Percentiles rank a stretch among this genome's conserved stretches.
Conservation (phyloP, 164 flowering plant genomes). For the Vitis labrusca region DNA sequence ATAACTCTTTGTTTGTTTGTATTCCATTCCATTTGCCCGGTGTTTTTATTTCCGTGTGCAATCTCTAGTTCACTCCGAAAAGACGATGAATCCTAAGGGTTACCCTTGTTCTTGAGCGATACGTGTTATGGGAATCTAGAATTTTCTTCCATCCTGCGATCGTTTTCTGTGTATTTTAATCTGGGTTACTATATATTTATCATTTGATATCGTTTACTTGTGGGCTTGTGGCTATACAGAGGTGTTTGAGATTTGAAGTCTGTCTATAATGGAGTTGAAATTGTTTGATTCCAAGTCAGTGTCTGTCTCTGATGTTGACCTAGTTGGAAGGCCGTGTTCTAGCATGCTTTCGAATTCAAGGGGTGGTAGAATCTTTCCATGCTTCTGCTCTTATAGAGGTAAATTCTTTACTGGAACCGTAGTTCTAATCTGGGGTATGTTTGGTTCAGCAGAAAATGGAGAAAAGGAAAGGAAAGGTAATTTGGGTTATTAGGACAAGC, state of each 20-base stretch:
- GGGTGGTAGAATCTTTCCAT: slow-evolving; percentile 13
- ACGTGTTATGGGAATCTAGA: slow-evolving; percentile 5
- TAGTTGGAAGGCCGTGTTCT: background rate
- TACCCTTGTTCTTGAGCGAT: slow-evolving; percentile 19
- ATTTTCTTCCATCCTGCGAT: background rate
- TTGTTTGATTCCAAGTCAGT: slow-evolving; percentile 23
- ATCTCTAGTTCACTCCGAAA: slow-evolving; percentile 24
- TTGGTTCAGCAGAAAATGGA: too few species aligned
- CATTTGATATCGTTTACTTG: slow-evolving; percentile 12
- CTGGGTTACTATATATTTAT: background rate
- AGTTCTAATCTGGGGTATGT: background rate
- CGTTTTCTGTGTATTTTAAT: background rate
- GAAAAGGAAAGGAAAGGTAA: too few species aligned
- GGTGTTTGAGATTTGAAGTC: slow-evolving; percentile 10
- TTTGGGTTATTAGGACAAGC: too few species aligned
- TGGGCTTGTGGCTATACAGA: slow-evolving; percentile 8
- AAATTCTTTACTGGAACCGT: background rate
- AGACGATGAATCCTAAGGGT: slow-evolving; percentile 20
- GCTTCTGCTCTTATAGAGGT: slow-evolving; percentile 37
- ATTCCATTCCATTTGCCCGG: background rate
- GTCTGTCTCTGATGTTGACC: slow-evolving; percentile 4
- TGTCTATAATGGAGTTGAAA: slow-evolving; percentile 26
- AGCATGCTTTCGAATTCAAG: slow-evolving; percentile 6
- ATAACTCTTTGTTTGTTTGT: background rate
- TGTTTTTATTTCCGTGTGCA: background rate